Conservation (phyloP, 2,329 filamentous ascomycete genomes). For the Dissoconium aciculare region DNA sequence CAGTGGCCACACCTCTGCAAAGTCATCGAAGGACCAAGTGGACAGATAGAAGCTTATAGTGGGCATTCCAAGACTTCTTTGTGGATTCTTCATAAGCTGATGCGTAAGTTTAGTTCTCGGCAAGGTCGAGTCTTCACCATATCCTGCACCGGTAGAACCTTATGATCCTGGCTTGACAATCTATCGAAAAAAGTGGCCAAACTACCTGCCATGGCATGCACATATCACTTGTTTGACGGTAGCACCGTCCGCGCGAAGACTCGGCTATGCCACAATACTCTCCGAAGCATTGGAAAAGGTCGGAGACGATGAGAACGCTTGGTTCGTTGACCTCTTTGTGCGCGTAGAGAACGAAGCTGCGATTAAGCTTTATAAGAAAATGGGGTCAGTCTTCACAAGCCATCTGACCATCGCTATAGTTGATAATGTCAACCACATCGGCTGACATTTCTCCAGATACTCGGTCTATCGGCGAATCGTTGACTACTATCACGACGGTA, state of each 20-base stretch:
- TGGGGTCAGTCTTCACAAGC: conserved; percentile 55
- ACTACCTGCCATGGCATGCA: conserved; percentile 98
- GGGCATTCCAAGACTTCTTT: no score
- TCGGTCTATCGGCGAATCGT: conserved; percentile 77
- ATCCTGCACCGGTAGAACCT: conserved; percentile 55
- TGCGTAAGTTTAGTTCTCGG: conserved; percentile 77
- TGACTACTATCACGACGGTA: conserved; percentile 87
- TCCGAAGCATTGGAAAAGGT: conserved; percentile 68
- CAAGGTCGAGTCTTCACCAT: conserved; percentile 73
- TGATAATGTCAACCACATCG: conserved; percentile 3
- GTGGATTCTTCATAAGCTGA: no score
- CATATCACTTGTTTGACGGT: conserved; percentile 95
- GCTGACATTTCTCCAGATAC: no score
- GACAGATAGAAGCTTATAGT: conserved; percentile 94
- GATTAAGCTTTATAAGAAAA: conserved; percentile 72
- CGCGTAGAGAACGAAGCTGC: conserved; percentile 76
- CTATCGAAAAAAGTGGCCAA: conserved; percentile 29
- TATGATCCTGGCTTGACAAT: conserved; percentile 42
- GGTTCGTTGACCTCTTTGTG: conserved; percentile 94
- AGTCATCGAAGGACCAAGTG: conserved; percentile 70
- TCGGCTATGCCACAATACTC: conserved; percentile 74
- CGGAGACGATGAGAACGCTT: conserved; percentile 68
- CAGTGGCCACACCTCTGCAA: conserved; percentile 94
- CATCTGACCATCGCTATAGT: conserved; percentile 1
- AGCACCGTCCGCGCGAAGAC: conserved; percentile 66